Evolutionary conservation across 768 basidiomycete genomes (phyloP), one percentile per base, ranked within the genome.

Genomic region (Serendipita sp.): DNA sequence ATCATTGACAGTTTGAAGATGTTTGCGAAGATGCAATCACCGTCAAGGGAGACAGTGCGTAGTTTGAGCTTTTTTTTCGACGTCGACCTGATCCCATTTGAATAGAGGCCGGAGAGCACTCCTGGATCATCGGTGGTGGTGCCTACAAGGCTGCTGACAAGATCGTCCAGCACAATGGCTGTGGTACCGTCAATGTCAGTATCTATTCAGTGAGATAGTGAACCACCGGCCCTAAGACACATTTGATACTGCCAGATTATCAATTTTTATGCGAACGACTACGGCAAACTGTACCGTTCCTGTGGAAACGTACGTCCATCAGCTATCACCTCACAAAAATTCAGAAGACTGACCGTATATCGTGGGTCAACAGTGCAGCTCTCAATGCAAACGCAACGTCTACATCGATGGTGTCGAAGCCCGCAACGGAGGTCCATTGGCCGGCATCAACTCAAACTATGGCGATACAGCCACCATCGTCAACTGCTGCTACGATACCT

Each of bases 21-120:
- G 74, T 75, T 31, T 75, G 74, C 60, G 73, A 75, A 66, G 73
- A 76, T 65, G 75, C 76, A 44, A 75, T 77, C 34, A 75, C 76
- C 3, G 74, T 77, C 71, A 76, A 76, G 29, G 48, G 48, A 18
- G 48, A 50, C n/a, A 50, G 48, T 50, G n/a, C 18, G 48, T 50
- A 31, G 48, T 31, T n/a, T 1, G n/a, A 50, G 5, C n/a, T 18
- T 18, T 18, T 50, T 18, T 31, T 50, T 31, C 6, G n/a, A 18
- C n/a, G 48, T 50, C 23, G 48, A 50, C 48, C 48, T 31, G 18
- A 40, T 40, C 40, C 40, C 40, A 13, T 40, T 40, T 40, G 5
- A 13, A 50, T 31, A 50, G 48, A 18, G n/a, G 48, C 48, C 48
- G 48, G 48, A 5, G 18, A 62, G 33, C 23, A 27, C 27, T 62